Evolutionary conservation across 2,329 filamentous ascomycete species (phyloP).

Genomic region (Nothomitra cinnamomea): DNA sequence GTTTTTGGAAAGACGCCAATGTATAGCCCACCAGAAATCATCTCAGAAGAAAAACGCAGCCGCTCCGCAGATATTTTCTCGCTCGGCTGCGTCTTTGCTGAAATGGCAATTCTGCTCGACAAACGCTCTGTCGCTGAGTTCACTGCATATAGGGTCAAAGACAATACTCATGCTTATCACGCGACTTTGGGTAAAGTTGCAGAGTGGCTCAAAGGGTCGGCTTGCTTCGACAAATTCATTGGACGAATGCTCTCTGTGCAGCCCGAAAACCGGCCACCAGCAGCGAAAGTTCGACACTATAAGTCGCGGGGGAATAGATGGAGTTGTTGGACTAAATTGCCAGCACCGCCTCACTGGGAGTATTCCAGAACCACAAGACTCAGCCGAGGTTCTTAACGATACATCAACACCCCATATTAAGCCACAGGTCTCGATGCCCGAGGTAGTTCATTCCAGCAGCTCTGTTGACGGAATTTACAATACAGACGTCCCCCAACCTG

Average conservation of each 20-base stretch:
- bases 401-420: not conserved
- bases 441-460: not conserved
- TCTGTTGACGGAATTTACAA: not conserved
- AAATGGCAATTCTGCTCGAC: slow-evolving; percentile 10
- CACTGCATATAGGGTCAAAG: not conserved
- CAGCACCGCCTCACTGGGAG: not conserved
- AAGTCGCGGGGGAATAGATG: not conserved
- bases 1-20: slow-evolving; percentile 8
- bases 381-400: not conserved
- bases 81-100: slow-evolving; percentile 14
- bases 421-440: not conserved
- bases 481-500: not conserved
- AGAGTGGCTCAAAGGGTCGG: not conserved
- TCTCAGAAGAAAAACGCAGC: slow-evolving; percentile 9
- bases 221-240: not conserved
- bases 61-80: slow-evolving; percentile 14
- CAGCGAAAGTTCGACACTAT: not conserved
- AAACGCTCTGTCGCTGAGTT: not conserved
- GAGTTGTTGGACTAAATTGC: not conserved
- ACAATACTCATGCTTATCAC: not conserved
- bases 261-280: not conserved
- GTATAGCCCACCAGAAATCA: slow-evolving; percentile 16
- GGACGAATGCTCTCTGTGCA: not conserved
- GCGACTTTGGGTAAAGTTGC: slow-evolving; percentile 1
- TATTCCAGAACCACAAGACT: not conserved